Percentiles rank a stretch among this genome's conserved stretches.
Conservation (phyloP, 306 rosid species). For the Calophaca sinica region DNA sequence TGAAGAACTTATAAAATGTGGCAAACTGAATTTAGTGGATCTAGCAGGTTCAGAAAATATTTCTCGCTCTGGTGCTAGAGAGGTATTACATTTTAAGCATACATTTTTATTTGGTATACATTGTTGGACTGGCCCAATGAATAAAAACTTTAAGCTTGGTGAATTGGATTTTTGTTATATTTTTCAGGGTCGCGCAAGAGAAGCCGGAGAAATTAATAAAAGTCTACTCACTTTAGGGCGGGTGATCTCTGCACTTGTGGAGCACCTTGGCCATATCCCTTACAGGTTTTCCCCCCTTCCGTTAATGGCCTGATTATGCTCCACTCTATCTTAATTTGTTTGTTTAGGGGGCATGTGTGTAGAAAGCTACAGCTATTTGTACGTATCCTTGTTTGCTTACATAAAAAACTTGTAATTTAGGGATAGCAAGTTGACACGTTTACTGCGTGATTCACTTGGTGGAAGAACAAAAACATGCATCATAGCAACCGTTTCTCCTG, state of each 20-base stretch:
- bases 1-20: slow-evolving; percentile 96
- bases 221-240: slow-evolving; percentile 96
- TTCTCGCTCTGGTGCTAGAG: slow-evolving; percentile 98
- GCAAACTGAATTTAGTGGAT: slow-evolving; percentile 95
- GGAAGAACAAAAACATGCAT: slow-evolving; percentile 99
- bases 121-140: neutral
- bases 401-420: slow-evolving; percentile 53
- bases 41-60: slow-evolving; percentile 97
- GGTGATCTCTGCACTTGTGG: slow-evolving; percentile 93
- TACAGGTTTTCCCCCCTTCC: slow-evolving; percentile 66
- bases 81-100: slow-evolving; percentile 59
- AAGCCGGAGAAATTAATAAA: slow-evolving; percentile 98
- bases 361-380: neutral
- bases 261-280: slow-evolving; percentile 97
- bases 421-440: slow-evolving; percentile 97
- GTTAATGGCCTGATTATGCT: neutral
- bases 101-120: slow-evolving; percentile 20
- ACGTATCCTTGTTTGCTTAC: slow-evolving; percentile 28
- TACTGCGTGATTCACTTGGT: slow-evolving; percentile 97
- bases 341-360: neutral
- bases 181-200: slow-evolving; percentile 93
- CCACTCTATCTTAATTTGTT: neutral
- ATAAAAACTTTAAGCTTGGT: slow-evolving; percentile 1
- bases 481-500: slow-evolving; percentile 98
- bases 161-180: slow-evolving; percentile 12